A percentile compares a stretch with the other conserved stretches of the same genome.
Conservation (phyloP, 139 green algal species). For the Pedinophyceae sp. region DNA sequence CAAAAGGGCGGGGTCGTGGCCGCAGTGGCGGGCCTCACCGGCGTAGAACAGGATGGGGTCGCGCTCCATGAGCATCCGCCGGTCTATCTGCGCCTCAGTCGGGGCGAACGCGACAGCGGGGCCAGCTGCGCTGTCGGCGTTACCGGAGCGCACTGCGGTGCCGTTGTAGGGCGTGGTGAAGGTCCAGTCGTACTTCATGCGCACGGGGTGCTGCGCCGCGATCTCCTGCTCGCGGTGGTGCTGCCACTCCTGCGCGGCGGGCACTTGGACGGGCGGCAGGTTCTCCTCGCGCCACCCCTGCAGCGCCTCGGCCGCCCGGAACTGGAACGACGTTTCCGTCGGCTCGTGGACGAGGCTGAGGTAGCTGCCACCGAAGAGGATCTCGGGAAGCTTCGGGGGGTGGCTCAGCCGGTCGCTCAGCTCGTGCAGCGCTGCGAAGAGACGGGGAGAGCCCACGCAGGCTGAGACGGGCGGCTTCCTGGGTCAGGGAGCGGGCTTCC, state of each 20-base stretch:
- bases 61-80: slow-evolving; percentile 49
- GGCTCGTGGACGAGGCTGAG: slow-evolving; percentile 44
- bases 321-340: slow-evolving; percentile 33
- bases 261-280: slow-evolving; percentile 40
- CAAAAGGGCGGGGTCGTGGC: too few species aligned
- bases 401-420: too few species aligned
- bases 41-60: slow-evolving; percentile 81
- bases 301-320: slow-evolving; percentile 56
- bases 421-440: too few species aligned
- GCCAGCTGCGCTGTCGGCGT: background rate
- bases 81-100: slow-evolving; percentile 31
- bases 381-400: too few species aligned
- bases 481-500: too few species aligned
- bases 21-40: slow-evolving; percentile 9
- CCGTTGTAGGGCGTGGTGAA: slow-evolving; percentile 67
- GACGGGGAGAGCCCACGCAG: too few species aligned
- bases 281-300: slow-evolving; percentile 36
- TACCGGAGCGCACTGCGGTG: background rate
- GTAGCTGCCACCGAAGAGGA: slow-evolving; percentile 46
- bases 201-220: slow-evolving; percentile 28
- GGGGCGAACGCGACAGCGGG: slow-evolving; percentile 7
- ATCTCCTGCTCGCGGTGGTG: slow-evolving; percentile 37
- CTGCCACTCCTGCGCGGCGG: slow-evolving; percentile 36
- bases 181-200: slow-evolving; percentile 75
- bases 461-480: too few species aligned